A percentile compares a stretch with the other conserved stretches of the same genome.
phyloP scores from a whole-genome alignment of 768 basidiomycete genomes.

The Boletus tomentosulus region DNA sequence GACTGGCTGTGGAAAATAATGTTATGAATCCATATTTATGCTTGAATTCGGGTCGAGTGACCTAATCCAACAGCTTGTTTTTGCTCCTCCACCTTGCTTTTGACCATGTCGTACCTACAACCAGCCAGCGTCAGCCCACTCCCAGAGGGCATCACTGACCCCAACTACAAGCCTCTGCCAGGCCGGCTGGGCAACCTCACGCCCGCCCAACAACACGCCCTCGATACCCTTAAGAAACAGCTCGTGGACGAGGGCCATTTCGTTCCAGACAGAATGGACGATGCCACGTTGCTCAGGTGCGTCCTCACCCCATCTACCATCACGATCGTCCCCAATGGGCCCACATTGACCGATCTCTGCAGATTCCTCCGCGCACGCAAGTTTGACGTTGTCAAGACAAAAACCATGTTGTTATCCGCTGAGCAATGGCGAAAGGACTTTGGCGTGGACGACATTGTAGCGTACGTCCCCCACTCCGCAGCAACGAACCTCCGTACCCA shows the following conservation, averaged over 20 bases:
- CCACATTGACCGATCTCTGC: not conserved
- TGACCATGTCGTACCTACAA: constrained; percentile 28
- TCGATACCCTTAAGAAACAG: constrained; percentile 65
- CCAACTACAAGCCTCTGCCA: constrained; percentile 61
- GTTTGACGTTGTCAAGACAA: constrained; percentile 81
- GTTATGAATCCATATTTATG: constrained; percentile 22
- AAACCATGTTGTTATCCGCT: constrained; percentile 74
- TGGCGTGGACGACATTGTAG: constrained; percentile 68
- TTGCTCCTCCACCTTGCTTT: not conserved
- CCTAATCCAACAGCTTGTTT: constrained; percentile 9
- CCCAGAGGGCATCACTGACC: constrained; percentile 57
- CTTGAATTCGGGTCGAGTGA: not conserved
- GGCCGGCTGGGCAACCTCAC: constrained; percentile 81
- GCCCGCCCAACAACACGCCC: constrained; percentile 53
- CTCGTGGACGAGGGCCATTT: constrained; percentile 57
- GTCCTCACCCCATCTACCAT: constrained; percentile 12
- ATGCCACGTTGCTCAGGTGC: constrained; percentile 64
- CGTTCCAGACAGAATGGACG: constrained; percentile 63
- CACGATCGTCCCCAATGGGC: constrained; percentile 18
- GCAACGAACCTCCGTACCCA: not conserved
- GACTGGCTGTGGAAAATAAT: constrained; percentile 31
- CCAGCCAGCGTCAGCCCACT: constrained; percentile 52
- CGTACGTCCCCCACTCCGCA: constrained; percentile 40
- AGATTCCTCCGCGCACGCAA: constrained; percentile 92
- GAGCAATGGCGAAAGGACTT: constrained; percentile 92